Conservation (phyloP, 352 stramenopile genomes). For the Globisporangium paroecandrum region DNA sequence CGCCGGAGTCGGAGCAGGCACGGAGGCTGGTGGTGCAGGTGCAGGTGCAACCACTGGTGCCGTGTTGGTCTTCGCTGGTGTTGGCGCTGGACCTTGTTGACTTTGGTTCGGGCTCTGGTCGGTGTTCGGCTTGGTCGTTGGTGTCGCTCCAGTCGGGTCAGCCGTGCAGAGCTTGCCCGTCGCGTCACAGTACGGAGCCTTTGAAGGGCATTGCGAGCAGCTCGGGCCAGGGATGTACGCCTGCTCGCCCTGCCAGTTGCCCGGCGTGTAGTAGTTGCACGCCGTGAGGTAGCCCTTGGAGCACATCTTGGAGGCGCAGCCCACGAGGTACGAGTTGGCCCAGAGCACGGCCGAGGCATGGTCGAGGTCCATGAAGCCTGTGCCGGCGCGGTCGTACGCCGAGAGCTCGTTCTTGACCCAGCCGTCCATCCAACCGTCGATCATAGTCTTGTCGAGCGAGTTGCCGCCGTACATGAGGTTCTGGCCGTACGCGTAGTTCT, state of each 20-base stretch:
- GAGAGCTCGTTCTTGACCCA: constrained; percentile 38
- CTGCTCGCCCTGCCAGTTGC: constrained; percentile 33
- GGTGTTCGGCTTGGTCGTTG: constrained; percentile 6
- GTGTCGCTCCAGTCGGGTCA: constrained; percentile 14
- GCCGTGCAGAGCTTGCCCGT: constrained; percentile 30
- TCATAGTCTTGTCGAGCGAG: constrained; percentile 20
- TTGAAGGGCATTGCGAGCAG: constrained; percentile 31
- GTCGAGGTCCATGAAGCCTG: constrained; percentile 33
- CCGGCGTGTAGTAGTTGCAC: constrained; percentile 37
- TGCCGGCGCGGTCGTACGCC: constrained; percentile 20
- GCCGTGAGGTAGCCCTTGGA: constrained; percentile 31
- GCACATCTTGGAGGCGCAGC: constrained; percentile 36
- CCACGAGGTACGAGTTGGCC: constrained; percentile 35
- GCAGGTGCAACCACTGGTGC: constrained; percentile 2
- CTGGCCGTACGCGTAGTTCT: constrained; percentile 36
- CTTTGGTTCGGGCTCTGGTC: constrained; percentile 6
- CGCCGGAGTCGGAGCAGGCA: constrained; percentile 8
- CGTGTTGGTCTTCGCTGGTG: constrained; percentile 15
- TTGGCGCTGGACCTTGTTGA: constrained; percentile 4
- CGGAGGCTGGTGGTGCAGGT: not conserved
- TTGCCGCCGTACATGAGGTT: constrained; percentile 36
- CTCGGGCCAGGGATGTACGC: constrained; percentile 27
- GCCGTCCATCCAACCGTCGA: constrained; percentile 29
- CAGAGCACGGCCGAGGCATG: constrained; percentile 38
- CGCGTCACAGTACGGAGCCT: constrained; percentile 30